Evolutionary conservation across 805 yeast genomes (phyloP).

Genomic region (Saccharomycopsis sp.): DNA sequence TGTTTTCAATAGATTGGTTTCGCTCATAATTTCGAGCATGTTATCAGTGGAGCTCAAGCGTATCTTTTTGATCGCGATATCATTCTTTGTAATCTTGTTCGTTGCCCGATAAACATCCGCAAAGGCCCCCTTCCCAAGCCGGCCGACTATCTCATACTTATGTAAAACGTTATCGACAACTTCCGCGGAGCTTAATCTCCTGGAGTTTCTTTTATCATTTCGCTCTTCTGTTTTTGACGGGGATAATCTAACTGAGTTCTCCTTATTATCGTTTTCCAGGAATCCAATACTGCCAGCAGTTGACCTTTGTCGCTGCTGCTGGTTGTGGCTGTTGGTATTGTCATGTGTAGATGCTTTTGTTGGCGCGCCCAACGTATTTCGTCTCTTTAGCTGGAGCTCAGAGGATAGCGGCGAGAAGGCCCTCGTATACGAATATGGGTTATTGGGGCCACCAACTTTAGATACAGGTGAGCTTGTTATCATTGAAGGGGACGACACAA

Average conservation of each 20-base stretch:
- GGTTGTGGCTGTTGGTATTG: background rate
- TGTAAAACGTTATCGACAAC: constrained; percentile 17
- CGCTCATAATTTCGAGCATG: constrained; percentile 30
- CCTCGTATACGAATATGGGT: background rate
- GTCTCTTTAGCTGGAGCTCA: background rate
- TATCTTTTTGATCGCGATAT: constrained; percentile 77
- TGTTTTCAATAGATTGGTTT: constrained; percentile 68
- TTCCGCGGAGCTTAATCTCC: constrained; percentile 18
- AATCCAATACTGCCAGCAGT: background rate
- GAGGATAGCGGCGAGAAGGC: background rate
- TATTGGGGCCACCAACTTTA: background rate
- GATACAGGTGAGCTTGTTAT: background rate
- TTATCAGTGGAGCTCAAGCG: constrained; percentile 19
- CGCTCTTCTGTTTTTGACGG: background rate
- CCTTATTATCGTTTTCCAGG: background rate
- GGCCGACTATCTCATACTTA: constrained; percentile 47
- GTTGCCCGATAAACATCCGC: constrained; percentile 79
- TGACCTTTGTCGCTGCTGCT: constrained; percentile 1
- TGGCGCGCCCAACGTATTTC: background rate
- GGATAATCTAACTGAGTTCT: background rate
- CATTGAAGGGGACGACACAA: background rate
- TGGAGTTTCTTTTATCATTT: background rate
- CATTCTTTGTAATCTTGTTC: constrained; percentile 55
- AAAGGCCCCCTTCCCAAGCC: constrained; percentile 86
- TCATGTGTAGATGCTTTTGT: background rate